A percentile compares a stretch with the other conserved stretches of the same genome.
Conservation (phyloP, 202 grass and related monocot genomes). For the Brachypodium distachyon region DNA sequence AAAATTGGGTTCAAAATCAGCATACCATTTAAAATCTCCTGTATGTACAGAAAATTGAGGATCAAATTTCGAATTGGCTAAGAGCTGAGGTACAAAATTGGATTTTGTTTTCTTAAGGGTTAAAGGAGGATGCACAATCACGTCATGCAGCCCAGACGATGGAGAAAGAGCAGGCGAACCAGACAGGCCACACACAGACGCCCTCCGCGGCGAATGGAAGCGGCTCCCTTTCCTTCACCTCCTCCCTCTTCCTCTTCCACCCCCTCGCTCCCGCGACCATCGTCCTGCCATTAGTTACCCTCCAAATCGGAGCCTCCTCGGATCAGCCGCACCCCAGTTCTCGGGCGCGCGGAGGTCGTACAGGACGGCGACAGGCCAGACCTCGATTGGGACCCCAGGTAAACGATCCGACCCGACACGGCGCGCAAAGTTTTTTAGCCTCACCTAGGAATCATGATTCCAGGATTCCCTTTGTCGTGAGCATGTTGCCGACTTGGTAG, state of each 20-base stretch:
- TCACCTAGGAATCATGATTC: background rate
- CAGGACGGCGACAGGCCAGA: background rate
- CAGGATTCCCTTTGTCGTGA: background rate
- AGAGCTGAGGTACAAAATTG: too few species aligned
- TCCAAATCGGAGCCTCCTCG: background rate
- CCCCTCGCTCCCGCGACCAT: background rate
- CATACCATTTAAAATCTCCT: too few species aligned
- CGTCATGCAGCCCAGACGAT: background rate
- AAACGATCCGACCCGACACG: background rate
- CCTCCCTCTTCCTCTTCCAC: background rate
- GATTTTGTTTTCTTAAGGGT: too few species aligned
- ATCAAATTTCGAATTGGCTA: too few species aligned
- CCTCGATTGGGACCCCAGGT: slow-evolving; percentile 8
- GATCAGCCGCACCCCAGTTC: background rate
- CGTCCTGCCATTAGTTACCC: background rate
- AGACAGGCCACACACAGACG: background rate
- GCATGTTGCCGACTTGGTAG: background rate
- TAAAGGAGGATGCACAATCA: too few species aligned
- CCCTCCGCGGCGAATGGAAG: background rate
- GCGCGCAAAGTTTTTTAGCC: background rate
- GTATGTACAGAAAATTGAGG: too few species aligned
- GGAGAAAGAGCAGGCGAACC: background rate
- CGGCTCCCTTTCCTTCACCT: background rate
- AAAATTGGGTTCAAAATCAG: too few species aligned
- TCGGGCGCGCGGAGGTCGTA: background rate